Base-by-base conservation (phyloP, 2,329 filamentous ascomycete genomes). In the Claviceps spartinae region DNA sequence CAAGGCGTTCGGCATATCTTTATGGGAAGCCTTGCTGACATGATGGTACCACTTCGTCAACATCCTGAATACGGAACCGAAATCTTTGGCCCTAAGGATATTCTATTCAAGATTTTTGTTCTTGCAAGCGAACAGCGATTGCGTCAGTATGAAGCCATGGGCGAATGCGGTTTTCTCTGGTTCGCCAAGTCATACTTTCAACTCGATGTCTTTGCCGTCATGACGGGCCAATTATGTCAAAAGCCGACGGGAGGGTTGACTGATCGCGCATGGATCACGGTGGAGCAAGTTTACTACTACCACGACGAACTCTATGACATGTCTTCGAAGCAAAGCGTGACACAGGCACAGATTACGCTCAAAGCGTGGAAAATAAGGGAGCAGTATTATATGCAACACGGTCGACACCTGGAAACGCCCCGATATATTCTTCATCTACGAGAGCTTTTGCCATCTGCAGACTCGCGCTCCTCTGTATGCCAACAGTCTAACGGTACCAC, bases 131-230 rank as follows among this genome's bases (percentile, higher is more conserved):
- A 78, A 57, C 70, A 76, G 55, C 72, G 72, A 51, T 61, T 72
- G 9, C 64, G 65, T 8, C 64, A 73, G 13, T 76, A 76, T 56
- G 61, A 68, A 26, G 60, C 67, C 2, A 65, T 73, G 56, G 63
- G 65, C 18, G 65, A 70, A 24, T 68, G 66, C 0, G 73, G 74
- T 1, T 81, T 79, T 59, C 58, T 75, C 11, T 82, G 78, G 78
- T 79, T 75, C 56, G 67, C 73, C 60, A 71, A 72, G 54, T 64
- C 68, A 24, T 73, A 79, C 58, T 79, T 81, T 61, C 77, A 80
- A 58, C 63, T 75, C 47, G 78, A 79, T 52, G 65, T 80, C 24
- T 76, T 81, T 54, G 66, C 74, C 40, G 78, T 77, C 59, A 69
- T 79, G 61, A 72, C 73, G 0, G 75, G 75, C 4, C 75, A 79